Evolutionary conservation across 2,329 filamentous ascomycete genomes (phyloP).

Genomic region (Monascus ruber): DNA sequence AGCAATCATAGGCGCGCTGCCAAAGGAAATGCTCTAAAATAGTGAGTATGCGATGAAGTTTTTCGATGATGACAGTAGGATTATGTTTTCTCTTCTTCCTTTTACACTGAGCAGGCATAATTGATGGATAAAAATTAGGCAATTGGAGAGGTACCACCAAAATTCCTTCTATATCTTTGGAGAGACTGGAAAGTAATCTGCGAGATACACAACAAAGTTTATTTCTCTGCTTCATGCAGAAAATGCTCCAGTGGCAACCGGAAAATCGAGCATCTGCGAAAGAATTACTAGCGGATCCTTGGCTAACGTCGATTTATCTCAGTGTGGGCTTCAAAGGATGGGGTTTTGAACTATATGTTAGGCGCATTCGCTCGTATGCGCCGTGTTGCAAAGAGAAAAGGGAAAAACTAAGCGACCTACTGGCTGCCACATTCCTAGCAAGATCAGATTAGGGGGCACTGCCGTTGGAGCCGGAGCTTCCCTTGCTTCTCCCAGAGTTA

Average conservation of each 20-base stretch:
- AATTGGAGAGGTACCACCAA: constrained; percentile 6
- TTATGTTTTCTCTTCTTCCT: neutral
- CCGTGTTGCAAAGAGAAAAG: too few species aligned
- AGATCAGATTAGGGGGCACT: too few species aligned
- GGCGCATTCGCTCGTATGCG: too few species aligned
- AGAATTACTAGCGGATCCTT: constrained; percentile 10
- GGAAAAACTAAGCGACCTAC: too few species aligned
- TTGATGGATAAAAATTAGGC: constrained; percentile 2
- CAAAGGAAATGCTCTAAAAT: constrained; percentile 20
- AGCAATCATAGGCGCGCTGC: constrained; percentile 27
- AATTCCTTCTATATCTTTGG: constrained; percentile 5
- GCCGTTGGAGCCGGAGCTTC: too few species aligned
- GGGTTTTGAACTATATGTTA: too few species aligned
- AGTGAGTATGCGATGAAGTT: constrained; percentile 13
- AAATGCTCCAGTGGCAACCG: constrained; percentile 11
- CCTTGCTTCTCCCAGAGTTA: too few species aligned
- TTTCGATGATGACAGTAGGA: constrained; percentile 9
- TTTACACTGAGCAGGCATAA: constrained; percentile 1
- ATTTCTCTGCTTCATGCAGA: constrained; percentile 11
- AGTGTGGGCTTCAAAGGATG: too few species aligned
- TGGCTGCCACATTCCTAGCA: too few species aligned
- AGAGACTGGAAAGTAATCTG: constrained; percentile 8
- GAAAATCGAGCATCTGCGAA: constrained; percentile 8
- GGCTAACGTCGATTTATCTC: constrained; percentile 1
- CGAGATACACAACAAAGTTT: constrained; percentile 2